phyloP scores from a whole-genome alignment of 306 rosid species.

The Rosa persica region DNA sequence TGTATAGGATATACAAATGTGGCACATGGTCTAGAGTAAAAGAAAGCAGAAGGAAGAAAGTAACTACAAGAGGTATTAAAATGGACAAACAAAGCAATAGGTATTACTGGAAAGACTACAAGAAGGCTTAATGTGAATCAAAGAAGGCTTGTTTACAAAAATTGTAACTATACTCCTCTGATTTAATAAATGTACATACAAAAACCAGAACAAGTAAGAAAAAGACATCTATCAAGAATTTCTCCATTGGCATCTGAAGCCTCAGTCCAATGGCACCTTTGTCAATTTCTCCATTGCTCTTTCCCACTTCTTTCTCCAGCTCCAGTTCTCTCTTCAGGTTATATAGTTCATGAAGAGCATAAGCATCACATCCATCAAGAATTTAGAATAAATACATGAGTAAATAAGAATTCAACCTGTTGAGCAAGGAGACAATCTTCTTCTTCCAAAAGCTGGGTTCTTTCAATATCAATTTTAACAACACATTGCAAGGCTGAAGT shows the following conservation, averaged over 20 bases:
- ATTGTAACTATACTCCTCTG: no score
- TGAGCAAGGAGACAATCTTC: conserved; percentile 65
- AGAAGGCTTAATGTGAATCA: no score
- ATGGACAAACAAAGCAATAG: no score
- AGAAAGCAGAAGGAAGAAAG: no score
- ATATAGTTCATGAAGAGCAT: conserved; percentile 22
- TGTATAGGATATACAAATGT: no score
- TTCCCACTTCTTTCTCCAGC: conserved; percentile 45
- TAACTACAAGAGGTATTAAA: no score
- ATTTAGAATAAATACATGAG: background rate
- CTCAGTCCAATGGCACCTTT: conserved; percentile 62
- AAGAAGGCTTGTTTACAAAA: no score
- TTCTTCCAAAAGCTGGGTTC: conserved; percentile 75
- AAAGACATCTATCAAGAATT: no score
- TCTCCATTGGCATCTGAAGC: conserved; percentile 36
- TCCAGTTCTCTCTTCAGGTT: conserved; percentile 66
- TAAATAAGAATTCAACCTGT: conserved; percentile 51
- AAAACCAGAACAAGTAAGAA: no score
- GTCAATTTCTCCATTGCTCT: conserved; percentile 43
- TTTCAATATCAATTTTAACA: conserved; percentile 85
- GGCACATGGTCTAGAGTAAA: no score
- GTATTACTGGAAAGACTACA: no score
- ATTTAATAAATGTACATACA: no score
- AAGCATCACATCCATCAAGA: conserved; percentile 9
- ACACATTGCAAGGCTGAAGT: conserved; percentile 90